Percentiles rank a stretch among this genome's conserved stretches.
Evolutionary conservation across 1,284 basidiomycete species (phyloP).

Genomic region (Takashimella tepidaria): DNA sequence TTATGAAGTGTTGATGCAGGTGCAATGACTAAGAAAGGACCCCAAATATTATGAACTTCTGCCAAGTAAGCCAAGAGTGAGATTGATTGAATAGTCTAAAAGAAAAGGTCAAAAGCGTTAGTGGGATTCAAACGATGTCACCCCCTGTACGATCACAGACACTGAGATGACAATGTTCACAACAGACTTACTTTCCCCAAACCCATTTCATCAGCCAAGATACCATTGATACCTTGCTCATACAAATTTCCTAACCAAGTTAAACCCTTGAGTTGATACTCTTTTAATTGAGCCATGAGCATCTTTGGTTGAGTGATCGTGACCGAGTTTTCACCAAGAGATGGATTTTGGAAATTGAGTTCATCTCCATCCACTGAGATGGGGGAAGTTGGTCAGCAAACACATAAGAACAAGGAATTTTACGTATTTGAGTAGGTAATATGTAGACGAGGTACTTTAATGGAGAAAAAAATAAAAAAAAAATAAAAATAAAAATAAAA

Average conservation of each 20-base stretch:
- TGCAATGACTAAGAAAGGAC: constrained; percentile 98
- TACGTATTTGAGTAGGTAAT: too few relatives aligned
- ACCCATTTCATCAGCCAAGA: constrained; percentile 98
- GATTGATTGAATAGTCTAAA: constrained; percentile 97
- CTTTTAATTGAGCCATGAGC: constrained; percentile 94
- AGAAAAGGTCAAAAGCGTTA: constrained; percentile 4
- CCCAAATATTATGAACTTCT: constrained; percentile 98
- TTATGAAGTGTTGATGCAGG: constrained; percentile 97
- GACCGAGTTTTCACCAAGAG: constrained; percentile 79
- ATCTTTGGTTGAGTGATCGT: constrained; percentile 90
- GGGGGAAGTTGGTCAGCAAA: constrained; percentile 2
- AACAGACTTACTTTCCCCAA: constrained; percentile 68
- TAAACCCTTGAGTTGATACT: constrained; percentile 96
- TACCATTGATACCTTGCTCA: constrained; percentile 98
- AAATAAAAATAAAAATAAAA: not conserved
- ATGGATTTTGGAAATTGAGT: constrained; percentile 98
- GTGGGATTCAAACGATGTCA: not conserved
- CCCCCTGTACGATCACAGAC: not conserved
- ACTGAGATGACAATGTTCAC: too few relatives aligned
- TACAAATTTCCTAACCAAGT: constrained; percentile 98
- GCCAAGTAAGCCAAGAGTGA: constrained; percentile 94
- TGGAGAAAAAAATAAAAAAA: too few relatives aligned
- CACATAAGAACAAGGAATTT: too few relatives aligned
- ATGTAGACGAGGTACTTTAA: too few relatives aligned
- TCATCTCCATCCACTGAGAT: constrained; percentile 80